Evolutionary conservation across 1,284 basidiomycete genomes (phyloP).

Genomic region (Gomphus bonarii): DNA sequence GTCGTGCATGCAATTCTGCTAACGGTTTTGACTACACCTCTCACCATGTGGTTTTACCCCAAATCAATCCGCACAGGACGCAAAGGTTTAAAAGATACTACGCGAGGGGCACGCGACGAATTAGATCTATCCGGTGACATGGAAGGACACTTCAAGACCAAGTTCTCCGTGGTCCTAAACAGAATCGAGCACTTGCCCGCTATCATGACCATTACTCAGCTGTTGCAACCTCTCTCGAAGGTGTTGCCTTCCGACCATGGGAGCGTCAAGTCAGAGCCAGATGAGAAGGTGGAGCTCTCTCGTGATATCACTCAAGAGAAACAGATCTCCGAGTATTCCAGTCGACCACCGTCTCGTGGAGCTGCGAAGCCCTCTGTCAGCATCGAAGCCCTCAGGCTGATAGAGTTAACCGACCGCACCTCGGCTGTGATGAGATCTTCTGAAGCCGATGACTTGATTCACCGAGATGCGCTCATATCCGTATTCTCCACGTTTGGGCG

Average conservation of each 20-base stretch:
- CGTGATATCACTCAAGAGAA: slow-evolving; percentile 14
- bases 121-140: slow-evolving; percentile 13
- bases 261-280: slow-evolving; percentile 1
- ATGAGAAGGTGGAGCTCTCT: slow-evolving; percentile 2
- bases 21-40: slow-evolving; percentile 80
- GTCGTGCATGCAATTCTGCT: slow-evolving; percentile 79
- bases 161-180: slow-evolving; percentile 75
- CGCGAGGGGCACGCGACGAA: slow-evolving; percentile 10
- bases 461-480: slow-evolving; percentile 70
- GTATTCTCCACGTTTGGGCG: slow-evolving; percentile 77
- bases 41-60: slow-evolving; percentile 73
- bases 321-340: slow-evolving; percentile 13
- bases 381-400: slow-evolving; percentile 74
- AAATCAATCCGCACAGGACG: slow-evolving; percentile 32
- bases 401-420: slow-evolving; percentile 81
- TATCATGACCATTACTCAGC: slow-evolving; percentile 54
- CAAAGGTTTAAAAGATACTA: background rate
- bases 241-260: background rate
- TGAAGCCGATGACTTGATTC: slow-evolving; percentile 56
- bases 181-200: slow-evolving; percentile 77
- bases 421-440: slow-evolving; percentile 80
- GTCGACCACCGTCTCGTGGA: slow-evolving; percentile 4
- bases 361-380: slow-evolving; percentile 21
- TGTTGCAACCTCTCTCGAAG: slow-evolving; percentile 32
- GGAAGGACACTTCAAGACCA: slow-evolving; percentile 37